Evolutionary conservation across 1,139 yeast genomes (phyloP).

Genomic region (Kodamaea ohmeri): DNA sequence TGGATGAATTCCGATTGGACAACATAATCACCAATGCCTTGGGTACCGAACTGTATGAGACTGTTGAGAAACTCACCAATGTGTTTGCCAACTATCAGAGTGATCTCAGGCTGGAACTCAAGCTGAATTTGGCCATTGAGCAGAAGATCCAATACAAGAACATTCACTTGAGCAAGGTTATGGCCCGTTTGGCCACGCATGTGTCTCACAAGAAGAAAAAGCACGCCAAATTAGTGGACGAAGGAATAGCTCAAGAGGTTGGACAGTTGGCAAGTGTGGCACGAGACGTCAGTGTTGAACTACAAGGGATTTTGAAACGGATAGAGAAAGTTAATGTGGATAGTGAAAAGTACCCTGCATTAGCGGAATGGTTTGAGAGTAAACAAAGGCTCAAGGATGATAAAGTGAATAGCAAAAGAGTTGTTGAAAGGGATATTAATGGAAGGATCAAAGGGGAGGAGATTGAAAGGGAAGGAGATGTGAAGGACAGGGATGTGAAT

Average conservation of each 20-base stretch:
- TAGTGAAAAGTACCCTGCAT: constrained; percentile 19
- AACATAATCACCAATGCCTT: constrained; percentile 34
- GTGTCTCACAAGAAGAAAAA: constrained; percentile 21
- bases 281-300: constrained; percentile 9
- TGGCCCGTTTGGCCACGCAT: constrained; percentile 22
- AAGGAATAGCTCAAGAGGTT: constrained; percentile 16
- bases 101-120: constrained; percentile 40
- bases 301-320: constrained; percentile 6
- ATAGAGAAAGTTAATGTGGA: constrained; percentile 7
- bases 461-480: too few species aligned
- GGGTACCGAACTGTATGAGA: constrained; percentile 31
- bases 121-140: constrained; percentile 34
- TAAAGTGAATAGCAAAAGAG: too few species aligned
- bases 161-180: constrained; percentile 30
- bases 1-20: constrained; percentile 40
- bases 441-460: too few species aligned
- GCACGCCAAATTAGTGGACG: constrained; percentile 16
- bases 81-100: constrained; percentile 38
- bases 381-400: neutral
- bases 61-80: constrained; percentile 30
- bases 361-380: constrained; percentile 11
- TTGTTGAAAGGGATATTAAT: too few species aligned
- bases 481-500: neutral
- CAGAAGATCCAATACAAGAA: constrained; percentile 39
- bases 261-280: constrained; percentile 13